These are phyloP conservation scores for Penicillium mononematosum DNA, from an alignment of 495 filamentous ascomycete species.

Conservation along the genomic window DNA sequence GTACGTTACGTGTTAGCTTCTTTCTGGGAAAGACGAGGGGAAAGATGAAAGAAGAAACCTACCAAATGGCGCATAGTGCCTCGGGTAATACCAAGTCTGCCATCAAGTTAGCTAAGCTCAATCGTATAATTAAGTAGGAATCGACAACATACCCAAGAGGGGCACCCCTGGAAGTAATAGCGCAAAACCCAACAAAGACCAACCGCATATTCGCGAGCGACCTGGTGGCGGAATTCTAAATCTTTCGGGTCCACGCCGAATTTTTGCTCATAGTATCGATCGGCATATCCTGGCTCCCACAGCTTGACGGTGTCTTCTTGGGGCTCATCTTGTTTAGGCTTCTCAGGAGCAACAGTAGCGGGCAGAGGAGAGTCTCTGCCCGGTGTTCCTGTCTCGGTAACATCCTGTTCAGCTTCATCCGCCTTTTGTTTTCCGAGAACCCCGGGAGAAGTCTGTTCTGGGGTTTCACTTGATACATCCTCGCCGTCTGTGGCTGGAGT, in stretches of 20 bases:
- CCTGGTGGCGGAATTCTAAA: constrained; percentile 82
- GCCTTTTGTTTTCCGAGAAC: constrained; percentile 62
- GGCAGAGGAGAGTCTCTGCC: constrained; percentile 50
- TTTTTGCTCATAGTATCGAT: constrained; percentile 96
- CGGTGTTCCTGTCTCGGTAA: constrained; percentile 56
- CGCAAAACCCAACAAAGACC: constrained; percentile 96
- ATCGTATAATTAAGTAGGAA: neutral
- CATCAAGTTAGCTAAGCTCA: neutral
- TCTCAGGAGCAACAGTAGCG: constrained; percentile 40
- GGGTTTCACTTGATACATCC: constrained; percentile 23
- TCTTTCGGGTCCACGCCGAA: constrained; percentile 84
- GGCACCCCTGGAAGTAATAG: constrained; percentile 98
- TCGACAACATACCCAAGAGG: constrained; percentile 58
- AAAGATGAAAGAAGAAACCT: constrained; percentile 29
- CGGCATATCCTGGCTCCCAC: constrained; percentile 94
- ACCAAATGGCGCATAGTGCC: constrained; percentile 77
- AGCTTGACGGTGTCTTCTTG: constrained; percentile 79
- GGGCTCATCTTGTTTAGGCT: constrained; percentile 54
- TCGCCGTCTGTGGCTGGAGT: constrained; percentile 13
- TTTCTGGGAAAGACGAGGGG: constrained; percentile 31
- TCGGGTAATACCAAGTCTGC: constrained; percentile 93
- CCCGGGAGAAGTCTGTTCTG: constrained; percentile 39
- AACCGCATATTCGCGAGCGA: constrained; percentile 91
- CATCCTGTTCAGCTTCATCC: constrained; percentile 60
- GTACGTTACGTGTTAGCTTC: neutral